Base-by-base conservation (phyloP, 2,329 filamentous ascomycete species). In the Sphaerulina populicola region DNA sequence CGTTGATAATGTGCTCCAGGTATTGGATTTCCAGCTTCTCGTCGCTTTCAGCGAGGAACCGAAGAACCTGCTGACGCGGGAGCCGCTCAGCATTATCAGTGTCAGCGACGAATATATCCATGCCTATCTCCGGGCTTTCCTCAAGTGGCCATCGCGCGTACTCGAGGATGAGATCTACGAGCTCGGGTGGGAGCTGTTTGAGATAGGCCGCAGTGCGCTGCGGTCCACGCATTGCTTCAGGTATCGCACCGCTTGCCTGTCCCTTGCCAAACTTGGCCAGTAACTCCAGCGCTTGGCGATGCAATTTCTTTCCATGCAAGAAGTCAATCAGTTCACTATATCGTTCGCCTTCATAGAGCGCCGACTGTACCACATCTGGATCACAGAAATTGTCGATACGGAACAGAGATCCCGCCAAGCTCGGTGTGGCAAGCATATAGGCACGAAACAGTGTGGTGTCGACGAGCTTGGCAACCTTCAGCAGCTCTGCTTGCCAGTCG, bases 261-360 rank as follows among this genome's bases (percentile, higher is more conserved):
- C 71, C 72, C 54, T 71, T 79, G 14, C 91, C 91, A 60, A 96
- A 96, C 57, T 83, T 85, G 60, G 81, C 79, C 0, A 98, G 76
- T 29, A 96, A 72, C 58, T 88, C 85, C 14, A 98, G 72, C 0
- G 93, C 91, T 64, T 94, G 83, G 14, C 84, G 81, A 69, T 98
- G 93, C 37, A 97, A 77, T 67, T 85, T 90, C 72, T 98, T 98
- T 57, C 93, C 93, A 62, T 94, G 88, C 60, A 97, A 83, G 66
- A 98, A 98, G 67, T 97, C 91, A n/a, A 98, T 89, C 1, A 98
- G 74, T 70, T 97, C 91, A 46, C 85, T 91, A 69, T 94, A 96
- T 30, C 90, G 82, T 52, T 86, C 86, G 37, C 84, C 88, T 66
- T 95, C 88, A 53, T 95, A 82, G 4, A 98, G 74, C 62, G 89